phyloP scores from a whole-genome alignment of 805 yeast genomes.

The Suhomyces pyralidae region DNA sequence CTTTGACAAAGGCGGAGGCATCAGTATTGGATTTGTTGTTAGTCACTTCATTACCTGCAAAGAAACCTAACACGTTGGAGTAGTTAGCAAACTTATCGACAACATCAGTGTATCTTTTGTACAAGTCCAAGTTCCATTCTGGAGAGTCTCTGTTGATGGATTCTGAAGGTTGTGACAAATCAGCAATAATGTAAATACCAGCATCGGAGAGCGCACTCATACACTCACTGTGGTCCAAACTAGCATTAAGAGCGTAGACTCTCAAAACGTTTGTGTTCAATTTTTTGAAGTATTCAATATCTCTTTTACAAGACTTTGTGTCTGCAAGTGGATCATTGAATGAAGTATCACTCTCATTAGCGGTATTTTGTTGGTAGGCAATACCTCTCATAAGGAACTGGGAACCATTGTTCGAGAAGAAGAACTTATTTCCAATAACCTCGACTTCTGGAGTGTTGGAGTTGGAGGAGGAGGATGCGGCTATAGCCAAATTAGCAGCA shows the following conservation, averaged over 20 bases:
- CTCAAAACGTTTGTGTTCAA: conserved; percentile 42
- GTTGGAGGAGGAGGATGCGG: neutral
- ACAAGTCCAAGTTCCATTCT: conserved; percentile 68
- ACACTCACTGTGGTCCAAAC: conserved; percentile 38
- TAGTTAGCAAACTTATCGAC: conserved; percentile 77
- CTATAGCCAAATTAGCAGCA: conserved; percentile 2
- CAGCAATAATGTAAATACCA: conserved; percentile 44
- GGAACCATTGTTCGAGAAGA: conserved; percentile 40
- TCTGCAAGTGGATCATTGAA: conserved; percentile 43
- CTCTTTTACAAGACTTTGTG: conserved; percentile 41
- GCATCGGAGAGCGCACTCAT: conserved; percentile 40
- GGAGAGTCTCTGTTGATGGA: conserved; percentile 81
- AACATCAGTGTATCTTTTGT: conserved; percentile 74
- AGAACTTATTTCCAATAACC: conserved; percentile 43
- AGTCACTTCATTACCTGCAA: conserved; percentile 97
- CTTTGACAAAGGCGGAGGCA: conserved; percentile 93
- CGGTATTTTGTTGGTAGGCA: conserved; percentile 43
- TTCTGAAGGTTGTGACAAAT: conserved; percentile 61
- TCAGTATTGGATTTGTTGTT: conserved; percentile 79
- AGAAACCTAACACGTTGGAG: conserved; percentile 84
- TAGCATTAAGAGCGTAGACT: conserved; percentile 41
- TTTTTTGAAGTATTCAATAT: conserved; percentile 35
- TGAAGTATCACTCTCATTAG: conserved; percentile 18
- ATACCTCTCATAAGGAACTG: conserved; percentile 44
- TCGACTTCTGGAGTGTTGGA: conserved; percentile 32